These are phyloP conservation scores for Ophiostoma tasmaniense DNA, from an alignment of 2,329 filamentous ascomycete genomes.

Conservation along the genomic window DNA sequence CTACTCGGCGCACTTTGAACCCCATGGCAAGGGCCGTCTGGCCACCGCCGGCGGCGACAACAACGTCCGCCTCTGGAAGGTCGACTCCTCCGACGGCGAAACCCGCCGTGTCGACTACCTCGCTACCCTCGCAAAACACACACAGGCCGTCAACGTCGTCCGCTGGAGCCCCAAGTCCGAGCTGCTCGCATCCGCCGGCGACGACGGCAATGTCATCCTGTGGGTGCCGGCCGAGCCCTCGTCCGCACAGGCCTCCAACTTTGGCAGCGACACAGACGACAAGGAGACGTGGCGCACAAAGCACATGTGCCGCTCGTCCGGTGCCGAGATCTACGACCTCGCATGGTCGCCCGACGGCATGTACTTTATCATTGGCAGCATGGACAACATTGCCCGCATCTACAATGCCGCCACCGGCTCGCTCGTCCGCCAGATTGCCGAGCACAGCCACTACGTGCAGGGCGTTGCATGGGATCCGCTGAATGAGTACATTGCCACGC, in stretches of 20 bases:
- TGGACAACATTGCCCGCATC: constrained; percentile 97
- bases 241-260: constrained; percentile 35
- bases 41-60: constrained; percentile 95
- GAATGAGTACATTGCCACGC: constrained; percentile 96
- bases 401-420: constrained; percentile 72
- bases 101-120: constrained; percentile 87
- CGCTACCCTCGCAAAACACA: constrained; percentile 85
- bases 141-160: constrained; percentile 95
- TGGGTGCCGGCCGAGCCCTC: constrained; percentile 77
- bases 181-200: constrained; percentile 85
- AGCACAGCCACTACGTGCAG: constrained; percentile 97
- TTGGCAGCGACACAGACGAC: constrained; percentile 85
- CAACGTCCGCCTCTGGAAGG: constrained; percentile 92
- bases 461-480: constrained; percentile 97
- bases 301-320: constrained; percentile 93
- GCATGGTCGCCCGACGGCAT: constrained; percentile 97
- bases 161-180: constrained; percentile 93
- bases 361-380: constrained; percentile 97
- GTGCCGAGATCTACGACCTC: constrained; percentile 94
- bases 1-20: constrained; percentile 96
- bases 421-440: constrained; percentile 83
- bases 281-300: constrained; percentile 96
- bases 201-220: constrained; percentile 92
- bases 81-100: constrained; percentile 68
- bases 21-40: constrained; percentile 78